Conservation (phyloP, 2,329 filamentous ascomycete genomes). For the Exophiala phaeomuriformis region DNA sequence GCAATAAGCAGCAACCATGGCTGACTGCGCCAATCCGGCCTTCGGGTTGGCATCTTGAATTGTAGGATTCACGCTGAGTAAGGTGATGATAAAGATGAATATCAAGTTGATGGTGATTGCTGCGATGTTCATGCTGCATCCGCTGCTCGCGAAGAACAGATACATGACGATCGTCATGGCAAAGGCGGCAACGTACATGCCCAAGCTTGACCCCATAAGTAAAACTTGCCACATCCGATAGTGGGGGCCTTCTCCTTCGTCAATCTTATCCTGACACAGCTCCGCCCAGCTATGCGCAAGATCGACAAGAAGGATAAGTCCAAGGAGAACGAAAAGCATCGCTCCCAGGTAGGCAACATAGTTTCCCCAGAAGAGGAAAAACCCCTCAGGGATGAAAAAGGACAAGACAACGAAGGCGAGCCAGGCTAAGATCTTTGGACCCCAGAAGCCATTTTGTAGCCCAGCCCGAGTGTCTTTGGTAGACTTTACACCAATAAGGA, state of each 20-base stretch:
- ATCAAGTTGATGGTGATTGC: conserved; percentile 91
- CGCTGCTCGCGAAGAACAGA: conserved; percentile 77
- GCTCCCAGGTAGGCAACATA: conserved; percentile 83
- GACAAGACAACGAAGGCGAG: conserved; percentile 77
- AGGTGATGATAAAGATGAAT: conserved; percentile 70
- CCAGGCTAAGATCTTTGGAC: conserved; percentile 90
- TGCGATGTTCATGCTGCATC: conserved; percentile 92
- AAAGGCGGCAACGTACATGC: conserved; percentile 86
- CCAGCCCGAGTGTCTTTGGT: conserved; percentile 81
- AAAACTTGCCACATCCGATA: conserved; percentile 77
- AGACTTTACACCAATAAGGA: conserved; percentile 78
- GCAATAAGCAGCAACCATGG: conserved; percentile 96
- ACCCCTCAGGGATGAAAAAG: conserved; percentile 89
- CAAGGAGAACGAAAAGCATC: conserved; percentile 87
- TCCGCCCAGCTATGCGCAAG: conserved; percentile 96
- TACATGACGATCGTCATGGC: conserved; percentile 97
- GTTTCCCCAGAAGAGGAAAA: conserved; percentile 94
- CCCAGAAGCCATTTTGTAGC: conserved; percentile 98
- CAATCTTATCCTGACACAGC: conserved; percentile 88
- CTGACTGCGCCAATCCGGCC: conserved; percentile 90
- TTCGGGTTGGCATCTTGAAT: conserved; percentile 90
- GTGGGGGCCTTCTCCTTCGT: conserved; percentile 50
- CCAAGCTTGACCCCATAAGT: conserved; percentile 82
- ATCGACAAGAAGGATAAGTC: conserved; percentile 85
- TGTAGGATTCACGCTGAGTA: conserved; percentile 78